These are phyloP conservation scores for Colletotrichum sp. DNA, from an alignment of 2,329 filamentous ascomycete species.

Conservation along the genomic window DNA sequence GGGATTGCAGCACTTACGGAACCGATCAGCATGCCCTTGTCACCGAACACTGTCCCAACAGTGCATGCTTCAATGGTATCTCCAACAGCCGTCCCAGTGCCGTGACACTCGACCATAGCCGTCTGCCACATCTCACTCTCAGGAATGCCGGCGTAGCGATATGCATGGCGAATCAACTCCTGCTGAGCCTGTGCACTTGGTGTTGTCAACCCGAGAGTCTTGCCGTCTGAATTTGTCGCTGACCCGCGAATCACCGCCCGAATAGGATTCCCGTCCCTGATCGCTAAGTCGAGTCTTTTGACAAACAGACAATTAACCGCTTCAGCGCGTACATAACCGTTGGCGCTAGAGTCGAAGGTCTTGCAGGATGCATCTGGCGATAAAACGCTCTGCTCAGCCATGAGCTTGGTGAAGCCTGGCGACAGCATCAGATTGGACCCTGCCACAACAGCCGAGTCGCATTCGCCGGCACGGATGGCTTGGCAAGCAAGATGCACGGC, in stretches of 20 bases:
- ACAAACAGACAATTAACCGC: conserved; percentile 42
- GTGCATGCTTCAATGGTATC: conserved; percentile 44
- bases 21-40: conserved; percentile 29
- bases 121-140: conserved; percentile 29
- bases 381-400: conserved; percentile 28
- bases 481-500: conserved; percentile 35
- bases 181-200: conserved; percentile 34
- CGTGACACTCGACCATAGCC: conserved; percentile 41
- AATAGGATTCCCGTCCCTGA: conserved; percentile 41
- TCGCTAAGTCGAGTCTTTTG: conserved; percentile 43
- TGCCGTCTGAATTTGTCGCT: conserved; percentile 40
- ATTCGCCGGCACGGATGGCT: conserved; percentile 30
- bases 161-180: conserved; percentile 29
- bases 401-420: background rate
- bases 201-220: conserved; percentile 36
- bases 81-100: conserved; percentile 42
- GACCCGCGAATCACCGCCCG: conserved; percentile 32
- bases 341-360: conserved; percentile 41
- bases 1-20: conserved; percentile 12
- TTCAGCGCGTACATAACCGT: conserved; percentile 48
- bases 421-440: conserved; percentile 34
- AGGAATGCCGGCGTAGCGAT: conserved; percentile 24
- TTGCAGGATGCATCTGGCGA: conserved; percentile 28
- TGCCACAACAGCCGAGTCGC: conserved; percentile 32
- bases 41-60: conserved; percentile 34